Evolutionary conservation across 768 basidiomycete species (phyloP).

Genomic region (Termitomyces sp.): DNA sequence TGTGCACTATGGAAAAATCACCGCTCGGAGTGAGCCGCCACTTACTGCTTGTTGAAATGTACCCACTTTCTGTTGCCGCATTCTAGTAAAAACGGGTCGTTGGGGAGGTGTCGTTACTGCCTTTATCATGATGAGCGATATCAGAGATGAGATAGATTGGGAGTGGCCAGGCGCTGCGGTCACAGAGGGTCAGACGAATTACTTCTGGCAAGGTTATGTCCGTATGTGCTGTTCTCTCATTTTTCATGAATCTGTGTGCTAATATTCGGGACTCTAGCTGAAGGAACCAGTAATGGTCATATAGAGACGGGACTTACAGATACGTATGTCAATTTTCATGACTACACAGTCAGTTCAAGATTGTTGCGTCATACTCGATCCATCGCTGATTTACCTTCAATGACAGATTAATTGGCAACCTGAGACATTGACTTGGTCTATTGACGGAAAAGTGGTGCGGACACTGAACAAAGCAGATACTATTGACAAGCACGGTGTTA

Average conservation of each 20-base stretch:
- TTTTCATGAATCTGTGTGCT: not conserved
- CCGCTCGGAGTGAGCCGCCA: conserved; percentile 44
- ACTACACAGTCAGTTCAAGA: conserved; percentile 56
- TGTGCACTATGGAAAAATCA: conserved; percentile 77
- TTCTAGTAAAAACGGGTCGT: conserved; percentile 68
- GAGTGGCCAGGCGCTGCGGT: conserved; percentile 69
- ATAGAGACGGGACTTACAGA: conserved; percentile 49
- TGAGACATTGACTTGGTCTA: conserved; percentile 56
- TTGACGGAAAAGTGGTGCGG: conserved; percentile 72
- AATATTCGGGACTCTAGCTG: conserved; percentile 23
- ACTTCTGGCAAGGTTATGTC: conserved; percentile 72
- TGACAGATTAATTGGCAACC: conserved; percentile 79
- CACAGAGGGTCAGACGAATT: conserved; percentile 72
- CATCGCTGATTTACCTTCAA: not conserved
- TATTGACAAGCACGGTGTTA: conserved; percentile 50
- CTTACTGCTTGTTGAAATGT: not conserved
- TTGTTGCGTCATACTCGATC: not conserved
- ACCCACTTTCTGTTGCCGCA: too few relatives aligned
- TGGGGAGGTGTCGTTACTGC: conserved; percentile 84
- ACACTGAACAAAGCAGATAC: conserved; percentile 61
- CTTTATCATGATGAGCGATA: conserved; percentile 79
- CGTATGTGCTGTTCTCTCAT: conserved; percentile 36
- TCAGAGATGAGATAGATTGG: conserved; percentile 89
- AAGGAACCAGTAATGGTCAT: conserved; percentile 43
- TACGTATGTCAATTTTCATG: conserved; percentile 69